phyloP scores from a whole-genome alignment of 1,284 basidiomycete genomes.

The Puccinia hordei region DNA sequence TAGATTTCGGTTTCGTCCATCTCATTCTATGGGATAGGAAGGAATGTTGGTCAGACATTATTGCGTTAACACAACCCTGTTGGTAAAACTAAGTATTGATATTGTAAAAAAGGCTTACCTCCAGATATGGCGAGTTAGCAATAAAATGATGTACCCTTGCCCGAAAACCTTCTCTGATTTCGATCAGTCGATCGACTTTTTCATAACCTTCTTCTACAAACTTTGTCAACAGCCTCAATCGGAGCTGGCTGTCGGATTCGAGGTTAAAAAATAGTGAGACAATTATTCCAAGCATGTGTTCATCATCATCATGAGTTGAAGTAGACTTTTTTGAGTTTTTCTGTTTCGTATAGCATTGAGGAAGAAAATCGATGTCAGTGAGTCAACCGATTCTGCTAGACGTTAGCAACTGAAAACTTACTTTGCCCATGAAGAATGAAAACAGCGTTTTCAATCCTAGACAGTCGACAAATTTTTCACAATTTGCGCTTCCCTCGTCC shows the following conservation, averaged over 20 bases:
- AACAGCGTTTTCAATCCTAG: slow-evolving; percentile 86
- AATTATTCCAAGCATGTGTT: slow-evolving; percentile 84
- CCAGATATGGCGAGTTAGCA: slow-evolving; percentile 69
- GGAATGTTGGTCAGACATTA: neutral
- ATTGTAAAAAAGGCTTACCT: slow-evolving; percentile 62
- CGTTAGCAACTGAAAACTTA: slow-evolving; percentile 57
- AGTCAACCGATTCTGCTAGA: slow-evolving; percentile 59
- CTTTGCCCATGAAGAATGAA: slow-evolving; percentile 88
- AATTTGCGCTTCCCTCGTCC: slow-evolving; percentile 71
- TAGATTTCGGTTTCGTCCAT: slow-evolving; percentile 77
- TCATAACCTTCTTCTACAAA: slow-evolving; percentile 90
- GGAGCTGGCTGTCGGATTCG: slow-evolving; percentile 75
- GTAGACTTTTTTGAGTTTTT: slow-evolving; percentile 42
- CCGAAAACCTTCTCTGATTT: slow-evolving; percentile 74
- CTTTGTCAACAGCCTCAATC: slow-evolving; percentile 84
- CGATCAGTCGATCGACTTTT: slow-evolving; percentile 87
- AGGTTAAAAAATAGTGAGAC: slow-evolving; percentile 86
- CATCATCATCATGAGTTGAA: slow-evolving; percentile 72
- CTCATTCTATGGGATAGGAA: slow-evolving; percentile 68
- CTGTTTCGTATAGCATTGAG: neutral
- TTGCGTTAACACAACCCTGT: neutral
- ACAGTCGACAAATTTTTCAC: slow-evolving; percentile 82
- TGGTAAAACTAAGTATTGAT: neutral
- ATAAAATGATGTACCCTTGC: slow-evolving; percentile 66
- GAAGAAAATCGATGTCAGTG: neutral